Evolutionary conservation across 1,284 basidiomycete species (phyloP).

Genomic region (Apiotrichum laibachii): DNA sequence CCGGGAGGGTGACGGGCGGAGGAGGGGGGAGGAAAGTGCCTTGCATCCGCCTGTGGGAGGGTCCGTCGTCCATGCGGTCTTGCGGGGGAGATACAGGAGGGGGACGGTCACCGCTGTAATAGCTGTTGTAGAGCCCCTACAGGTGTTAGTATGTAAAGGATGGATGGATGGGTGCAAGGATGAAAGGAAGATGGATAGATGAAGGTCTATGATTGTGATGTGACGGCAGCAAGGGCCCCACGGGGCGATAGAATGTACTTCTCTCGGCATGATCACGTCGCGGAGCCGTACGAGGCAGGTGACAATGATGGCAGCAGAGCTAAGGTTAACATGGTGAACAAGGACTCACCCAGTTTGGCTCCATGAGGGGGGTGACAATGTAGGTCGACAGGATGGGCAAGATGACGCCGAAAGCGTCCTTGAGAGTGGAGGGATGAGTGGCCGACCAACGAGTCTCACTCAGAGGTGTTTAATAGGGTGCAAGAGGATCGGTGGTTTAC

Average conservation of each 20-base stretch:
- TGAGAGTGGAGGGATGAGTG: background rate
- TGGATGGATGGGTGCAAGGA: background rate
- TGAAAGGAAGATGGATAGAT: background rate
- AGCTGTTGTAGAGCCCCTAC: constrained; percentile 28
- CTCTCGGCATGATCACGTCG: too few species aligned
- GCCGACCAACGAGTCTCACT: background rate
- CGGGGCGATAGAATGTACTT: too few species aligned
- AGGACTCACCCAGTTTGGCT: constrained; percentile 32
- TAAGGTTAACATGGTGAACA: background rate
- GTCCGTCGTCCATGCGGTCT: constrained; percentile 14
- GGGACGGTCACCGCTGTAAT: constrained; percentile 24
- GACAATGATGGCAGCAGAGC: background rate
- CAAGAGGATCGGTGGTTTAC: too few species aligned
- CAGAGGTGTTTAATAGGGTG: too few species aligned
- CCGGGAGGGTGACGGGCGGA: constrained; percentile 23
- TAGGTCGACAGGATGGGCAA: constrained; percentile 21
- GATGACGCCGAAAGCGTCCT: constrained; percentile 3
- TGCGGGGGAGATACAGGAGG: constrained; percentile 19
- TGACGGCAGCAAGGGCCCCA: background rate
- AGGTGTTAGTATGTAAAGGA: constrained; percentile 1
- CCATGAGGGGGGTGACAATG: constrained; percentile 21
- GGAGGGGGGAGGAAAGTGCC: constrained; percentile 29
- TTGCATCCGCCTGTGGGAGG: constrained; percentile 21
- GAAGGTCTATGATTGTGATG: background rate
- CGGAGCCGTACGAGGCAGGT: background rate